Conservation (phyloP, 768 basidiomycete genomes). For the Rhizopogon sp. region DNA sequence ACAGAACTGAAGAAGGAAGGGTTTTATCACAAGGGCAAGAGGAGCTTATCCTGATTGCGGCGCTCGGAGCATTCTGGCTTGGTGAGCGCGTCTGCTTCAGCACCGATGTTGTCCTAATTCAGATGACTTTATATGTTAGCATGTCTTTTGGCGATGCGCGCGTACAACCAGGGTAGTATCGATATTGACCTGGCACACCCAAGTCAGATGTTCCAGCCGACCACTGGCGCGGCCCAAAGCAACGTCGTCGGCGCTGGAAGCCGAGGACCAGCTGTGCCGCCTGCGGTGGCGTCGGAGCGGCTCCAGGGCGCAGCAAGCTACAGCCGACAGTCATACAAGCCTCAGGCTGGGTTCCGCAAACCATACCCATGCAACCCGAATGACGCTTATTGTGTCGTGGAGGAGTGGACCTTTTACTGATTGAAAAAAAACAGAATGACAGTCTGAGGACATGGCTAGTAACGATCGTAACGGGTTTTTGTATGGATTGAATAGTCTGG, state of each 20-base stretch:
- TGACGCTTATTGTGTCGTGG: conserved; percentile 64
- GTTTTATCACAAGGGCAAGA: conserved; percentile 67
- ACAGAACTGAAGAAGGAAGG: conserved; percentile 41
- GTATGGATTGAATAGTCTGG: background rate
- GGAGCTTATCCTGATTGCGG: conserved; percentile 66
- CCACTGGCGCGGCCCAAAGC: conserved; percentile 28
- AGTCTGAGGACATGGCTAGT: too few species aligned
- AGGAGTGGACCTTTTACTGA: conserved; percentile 58
- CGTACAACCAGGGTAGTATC: conserved; percentile 27
- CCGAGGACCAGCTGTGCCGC: conserved; percentile 19
- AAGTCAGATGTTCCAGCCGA: conserved; percentile 26
- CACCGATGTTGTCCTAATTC: background rate
- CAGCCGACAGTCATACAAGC: conserved; percentile 24
- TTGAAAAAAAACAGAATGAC: background rate
- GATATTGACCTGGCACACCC: conserved; percentile 26
- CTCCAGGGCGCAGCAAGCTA: background rate
- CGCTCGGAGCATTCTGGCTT: conserved; percentile 72
- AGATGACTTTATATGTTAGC: conserved; percentile 21
- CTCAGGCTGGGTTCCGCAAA: conserved; percentile 26
- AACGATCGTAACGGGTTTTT: background rate
- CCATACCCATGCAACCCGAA: conserved; percentile 55
- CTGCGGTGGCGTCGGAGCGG: conserved; percentile 15
- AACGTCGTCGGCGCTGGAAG: conserved; percentile 29
- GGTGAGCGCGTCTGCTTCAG: conserved; percentile 37
- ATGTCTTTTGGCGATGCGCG: conserved; percentile 37